These are phyloP conservation scores for Trichophyton benhamiae DNA, from an alignment of 2,329 filamentous ascomycete genomes.

Conservation along the genomic window DNA sequence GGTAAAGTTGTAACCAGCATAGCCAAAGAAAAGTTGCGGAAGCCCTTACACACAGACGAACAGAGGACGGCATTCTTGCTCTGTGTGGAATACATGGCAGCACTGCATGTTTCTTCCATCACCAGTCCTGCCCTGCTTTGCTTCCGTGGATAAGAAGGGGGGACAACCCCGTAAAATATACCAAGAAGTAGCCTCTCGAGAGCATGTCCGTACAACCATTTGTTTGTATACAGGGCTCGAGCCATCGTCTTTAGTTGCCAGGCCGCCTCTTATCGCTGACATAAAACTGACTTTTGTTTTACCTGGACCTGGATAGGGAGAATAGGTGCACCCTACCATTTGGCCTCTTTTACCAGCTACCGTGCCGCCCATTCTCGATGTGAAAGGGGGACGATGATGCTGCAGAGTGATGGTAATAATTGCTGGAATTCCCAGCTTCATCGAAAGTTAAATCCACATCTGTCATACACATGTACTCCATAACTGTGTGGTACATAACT, in stretches of 20 bases:
- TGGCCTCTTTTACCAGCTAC: background rate
- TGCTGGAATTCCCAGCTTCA: background rate
- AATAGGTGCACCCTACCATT: background rate
- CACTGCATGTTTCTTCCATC: background rate
- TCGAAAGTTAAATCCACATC: background rate
- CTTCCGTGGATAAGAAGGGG: too few relatives aligned
- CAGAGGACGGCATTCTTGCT: background rate
- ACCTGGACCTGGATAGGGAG: background rate
- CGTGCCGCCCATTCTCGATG: background rate
- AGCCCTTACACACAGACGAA: background rate
- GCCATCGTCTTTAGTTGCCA: background rate
- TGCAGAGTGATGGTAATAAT: background rate
- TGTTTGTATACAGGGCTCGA: background rate
- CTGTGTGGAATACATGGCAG: background rate
- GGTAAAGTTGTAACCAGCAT: background rate
- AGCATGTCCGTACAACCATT: background rate
- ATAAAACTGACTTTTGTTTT: background rate
- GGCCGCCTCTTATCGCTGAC: background rate
- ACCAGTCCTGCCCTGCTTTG: background rate
- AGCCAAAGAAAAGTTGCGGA: background rate
- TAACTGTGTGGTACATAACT: background rate
- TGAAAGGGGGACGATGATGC: background rate
- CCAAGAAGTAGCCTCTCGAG: background rate
- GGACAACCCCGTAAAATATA: constrained; percentile 1
- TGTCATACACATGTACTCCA: constrained; percentile 1